These are phyloP conservation scores for Amphichorda felina DNA, from an alignment of 2,329 filamentous ascomycete genomes.

Conservation along the genomic window DNA sequence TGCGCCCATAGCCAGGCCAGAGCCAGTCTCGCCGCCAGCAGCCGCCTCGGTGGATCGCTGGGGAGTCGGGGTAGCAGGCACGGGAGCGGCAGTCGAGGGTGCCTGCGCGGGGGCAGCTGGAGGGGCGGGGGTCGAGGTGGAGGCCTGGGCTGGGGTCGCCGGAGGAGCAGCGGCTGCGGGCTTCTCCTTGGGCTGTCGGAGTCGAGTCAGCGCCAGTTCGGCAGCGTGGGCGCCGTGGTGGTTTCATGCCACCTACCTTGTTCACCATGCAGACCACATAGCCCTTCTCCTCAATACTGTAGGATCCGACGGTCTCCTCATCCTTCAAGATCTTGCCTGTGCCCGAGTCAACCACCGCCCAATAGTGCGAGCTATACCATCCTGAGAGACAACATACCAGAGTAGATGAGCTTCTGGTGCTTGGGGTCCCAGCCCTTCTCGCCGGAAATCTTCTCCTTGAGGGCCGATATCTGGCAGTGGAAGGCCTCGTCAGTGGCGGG, in stretches of 20 bases:
- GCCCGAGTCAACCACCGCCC: neutral
- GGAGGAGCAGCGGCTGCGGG: slow-evolving; percentile 41
- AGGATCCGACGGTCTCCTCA: slow-evolving; percentile 90
- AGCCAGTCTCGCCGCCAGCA: slow-evolving; percentile 37
- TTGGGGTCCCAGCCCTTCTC: slow-evolving; percentile 93
- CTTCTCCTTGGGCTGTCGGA: slow-evolving; percentile 44
- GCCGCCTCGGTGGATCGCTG: slow-evolving; percentile 25
- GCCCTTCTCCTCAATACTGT: slow-evolving; percentile 98
- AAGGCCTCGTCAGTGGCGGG: neutral
- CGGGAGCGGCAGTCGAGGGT: slow-evolving; percentile 32
- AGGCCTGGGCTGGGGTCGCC: slow-evolving; percentile 41
- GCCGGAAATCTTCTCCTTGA: slow-evolving; percentile 84
- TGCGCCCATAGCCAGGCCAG: slow-evolving; percentile 74
- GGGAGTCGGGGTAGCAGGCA: slow-evolving; percentile 42
- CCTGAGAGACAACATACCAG: slow-evolving; percentile 46
- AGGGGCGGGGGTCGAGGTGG: slow-evolving; percentile 50
- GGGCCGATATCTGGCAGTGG: slow-evolving; percentile 57
- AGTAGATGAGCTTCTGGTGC: slow-evolving; percentile 94
- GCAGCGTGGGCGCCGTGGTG: neutral
- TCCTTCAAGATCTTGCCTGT: slow-evolving; percentile 96
- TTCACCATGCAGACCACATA: slow-evolving; percentile 98
- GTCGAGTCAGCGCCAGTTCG: neutral
- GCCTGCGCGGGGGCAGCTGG: slow-evolving; percentile 26
- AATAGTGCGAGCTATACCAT: neutral
- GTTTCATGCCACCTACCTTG: slow-evolving; percentile 51